Evolutionary conservation across 768 basidiomycete genomes (phyloP).

Genomic region (Hygrophorus pudorinus): DNA sequence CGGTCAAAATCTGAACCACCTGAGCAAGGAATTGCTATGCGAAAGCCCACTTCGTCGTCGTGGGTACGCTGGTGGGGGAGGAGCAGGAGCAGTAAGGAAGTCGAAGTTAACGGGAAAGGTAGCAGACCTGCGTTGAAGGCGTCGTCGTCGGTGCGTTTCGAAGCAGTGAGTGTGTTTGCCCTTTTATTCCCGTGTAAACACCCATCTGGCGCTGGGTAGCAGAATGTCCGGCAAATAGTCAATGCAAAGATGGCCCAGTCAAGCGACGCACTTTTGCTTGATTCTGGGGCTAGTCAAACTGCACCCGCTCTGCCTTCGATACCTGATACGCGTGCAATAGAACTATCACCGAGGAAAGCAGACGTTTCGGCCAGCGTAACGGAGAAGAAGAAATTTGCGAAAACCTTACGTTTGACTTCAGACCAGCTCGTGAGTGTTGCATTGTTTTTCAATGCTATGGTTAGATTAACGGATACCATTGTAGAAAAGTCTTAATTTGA

Average conservation of each 20-base stretch:
- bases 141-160: constrained; percentile 9
- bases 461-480: neutral
- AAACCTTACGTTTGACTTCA: constrained; percentile 86
- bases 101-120: neutral
- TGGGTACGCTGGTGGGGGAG: constrained; percentile 89
- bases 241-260: neutral
- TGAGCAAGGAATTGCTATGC: constrained; percentile 13
- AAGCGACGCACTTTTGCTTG: neutral
- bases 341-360: neutral
- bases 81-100: constrained; percentile 18
- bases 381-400: constrained; percentile 58
- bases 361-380: constrained; percentile 1
- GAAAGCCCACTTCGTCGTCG: constrained; percentile 47
- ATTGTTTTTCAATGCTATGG: neutral
- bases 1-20: constrained; percentile 33
- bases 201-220: too few species aligned
- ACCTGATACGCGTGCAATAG: constrained; percentile 27
- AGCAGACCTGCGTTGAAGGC: constrained; percentile 15
- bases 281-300: constrained; percentile 13
- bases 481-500: constrained; percentile 79
- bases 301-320: constrained; percentile 38
- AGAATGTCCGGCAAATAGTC: too few species aligned
- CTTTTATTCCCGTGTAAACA: too few species aligned
- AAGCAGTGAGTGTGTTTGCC: too few species aligned
- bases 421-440: constrained; percentile 66